These are phyloP conservation scores for Chrysopogon serrulatus DNA, from an alignment of 176 grass and related monocot genomes.

Conservation along the genomic window DNA sequence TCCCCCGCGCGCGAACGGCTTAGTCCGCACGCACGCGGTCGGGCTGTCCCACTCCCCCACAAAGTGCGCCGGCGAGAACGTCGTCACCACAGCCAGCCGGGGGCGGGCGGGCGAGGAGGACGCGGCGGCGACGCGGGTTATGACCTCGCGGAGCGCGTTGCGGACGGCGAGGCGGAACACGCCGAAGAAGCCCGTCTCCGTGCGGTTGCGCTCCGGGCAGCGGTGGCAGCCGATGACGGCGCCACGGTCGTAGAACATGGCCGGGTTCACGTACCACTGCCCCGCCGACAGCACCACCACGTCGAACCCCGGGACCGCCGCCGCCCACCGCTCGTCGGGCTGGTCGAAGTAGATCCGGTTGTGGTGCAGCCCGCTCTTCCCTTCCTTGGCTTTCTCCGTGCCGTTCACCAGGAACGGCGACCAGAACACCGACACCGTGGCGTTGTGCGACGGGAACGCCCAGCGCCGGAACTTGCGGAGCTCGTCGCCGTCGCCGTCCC, in stretches of 20 bases:
- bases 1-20: constrained; percentile 50
- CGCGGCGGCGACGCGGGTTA: background rate
- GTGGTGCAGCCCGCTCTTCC: constrained; percentile 36
- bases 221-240: constrained; percentile 72
- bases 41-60: constrained; percentile 79
- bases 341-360: constrained; percentile 63
- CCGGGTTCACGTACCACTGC: constrained; percentile 86
- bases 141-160: constrained; percentile 50
- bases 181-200: constrained; percentile 76
- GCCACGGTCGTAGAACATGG: constrained; percentile 66
- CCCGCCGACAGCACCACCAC: constrained; percentile 67
- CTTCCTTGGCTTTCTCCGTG: no score
- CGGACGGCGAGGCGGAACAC: constrained; percentile 66
- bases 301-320: constrained; percentile 44
- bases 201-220: constrained; percentile 63
- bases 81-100: constrained; percentile 62
- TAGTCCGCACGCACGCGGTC: constrained; percentile 50
- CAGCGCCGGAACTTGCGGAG: constrained; percentile 74
- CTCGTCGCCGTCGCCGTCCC: constrained; percentile 37
- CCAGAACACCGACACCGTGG: constrained; percentile 81
- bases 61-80: constrained; percentile 90
- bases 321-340: constrained; percentile 65
- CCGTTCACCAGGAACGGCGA: constrained; percentile 85
- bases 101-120: background rate
- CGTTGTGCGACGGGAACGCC: constrained; percentile 53